Evolutionary conservation across 306 rosid species (phyloP).

Genomic region (Biancaea sappan): DNA sequence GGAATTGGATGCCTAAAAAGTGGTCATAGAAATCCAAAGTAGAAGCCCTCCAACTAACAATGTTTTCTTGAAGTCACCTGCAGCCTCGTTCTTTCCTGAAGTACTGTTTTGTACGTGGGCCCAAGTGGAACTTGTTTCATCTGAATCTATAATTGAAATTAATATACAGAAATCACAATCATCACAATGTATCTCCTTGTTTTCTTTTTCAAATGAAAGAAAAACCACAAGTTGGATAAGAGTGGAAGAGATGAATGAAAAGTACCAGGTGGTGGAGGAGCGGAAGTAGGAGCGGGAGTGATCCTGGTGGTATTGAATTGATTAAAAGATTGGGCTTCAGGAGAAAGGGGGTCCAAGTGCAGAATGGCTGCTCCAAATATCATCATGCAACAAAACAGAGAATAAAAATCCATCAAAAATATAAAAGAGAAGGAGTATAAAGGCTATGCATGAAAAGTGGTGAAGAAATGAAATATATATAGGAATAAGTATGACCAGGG

Average conservation of each 20-base stretch:
- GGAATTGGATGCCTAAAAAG: too few species aligned
- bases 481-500: too few species aligned
- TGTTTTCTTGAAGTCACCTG: neutral
- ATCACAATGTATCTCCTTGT: neutral
- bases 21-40: neutral
- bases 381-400: too few species aligned
- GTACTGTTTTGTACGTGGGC: too few species aligned
- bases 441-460: too few species aligned
- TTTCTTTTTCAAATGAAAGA: too few species aligned
- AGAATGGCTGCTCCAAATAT: constrained; percentile 46
- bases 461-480: too few species aligned
- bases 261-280: neutral
- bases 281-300: neutral
- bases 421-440: too few species aligned
- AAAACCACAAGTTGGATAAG: too few species aligned
- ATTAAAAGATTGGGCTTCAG: constrained; percentile 60
- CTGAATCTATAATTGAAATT: neutral
- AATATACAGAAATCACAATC: neutral
- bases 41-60: neutral
- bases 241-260: too few species aligned
- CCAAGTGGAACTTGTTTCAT: neutral
- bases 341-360: constrained; percentile 54
- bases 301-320: constrained; percentile 33
- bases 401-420: too few species aligned
- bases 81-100: neutral